These are phyloP conservation scores for Talaromyces piceae DNA, from an alignment of 2,329 filamentous ascomycete genomes.

Conservation along the genomic window DNA sequence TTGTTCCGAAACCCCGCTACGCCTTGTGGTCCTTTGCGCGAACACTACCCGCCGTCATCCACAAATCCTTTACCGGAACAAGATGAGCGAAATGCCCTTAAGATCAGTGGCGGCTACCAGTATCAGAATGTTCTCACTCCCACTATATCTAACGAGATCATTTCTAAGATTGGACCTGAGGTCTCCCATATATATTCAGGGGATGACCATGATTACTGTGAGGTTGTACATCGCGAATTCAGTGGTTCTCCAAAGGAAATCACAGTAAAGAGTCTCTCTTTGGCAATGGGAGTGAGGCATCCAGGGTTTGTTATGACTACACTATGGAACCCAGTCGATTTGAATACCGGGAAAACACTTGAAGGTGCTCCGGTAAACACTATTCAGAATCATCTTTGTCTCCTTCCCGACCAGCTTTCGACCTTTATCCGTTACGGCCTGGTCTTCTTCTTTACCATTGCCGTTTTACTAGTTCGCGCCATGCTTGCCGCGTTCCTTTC, in stretches of 20 bases:
- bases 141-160: conserved; percentile 65
- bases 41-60: conserved; percentile 68
- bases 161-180: conserved; percentile 67
- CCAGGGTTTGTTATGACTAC: conserved; percentile 85
- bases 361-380: conserved; percentile 40
- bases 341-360: conserved; percentile 28
- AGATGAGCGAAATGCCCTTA: conserved; percentile 71
- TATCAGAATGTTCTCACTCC: conserved; percentile 90
- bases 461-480: conserved; percentile 41
- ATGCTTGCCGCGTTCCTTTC: conserved; percentile 22
- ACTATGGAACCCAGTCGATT: conserved; percentile 83
- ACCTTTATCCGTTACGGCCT: conserved; percentile 74
- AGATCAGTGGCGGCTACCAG: conserved; percentile 74
- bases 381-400: conserved; percentile 80
- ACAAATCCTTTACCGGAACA: conserved; percentile 49
- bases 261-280: conserved; percentile 89
- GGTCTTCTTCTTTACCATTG: conserved; percentile 50
- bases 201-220: conserved; percentile 97
- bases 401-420: conserved; percentile 78
- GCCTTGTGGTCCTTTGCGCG: conserved; percentile 78
- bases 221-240: conserved; percentile 67
- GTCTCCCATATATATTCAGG: conserved; percentile 84
- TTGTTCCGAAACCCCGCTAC: conserved; percentile 75
- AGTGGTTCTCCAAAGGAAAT: conserved; percentile 65
- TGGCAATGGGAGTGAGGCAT: conserved; percentile 88